A percentile compares a stretch with the other conserved stretches of the same genome.
Evolutionary conservation across 2,329 filamentous ascomycete species (phyloP).

Genomic region (Aspergillus sp.): DNA sequence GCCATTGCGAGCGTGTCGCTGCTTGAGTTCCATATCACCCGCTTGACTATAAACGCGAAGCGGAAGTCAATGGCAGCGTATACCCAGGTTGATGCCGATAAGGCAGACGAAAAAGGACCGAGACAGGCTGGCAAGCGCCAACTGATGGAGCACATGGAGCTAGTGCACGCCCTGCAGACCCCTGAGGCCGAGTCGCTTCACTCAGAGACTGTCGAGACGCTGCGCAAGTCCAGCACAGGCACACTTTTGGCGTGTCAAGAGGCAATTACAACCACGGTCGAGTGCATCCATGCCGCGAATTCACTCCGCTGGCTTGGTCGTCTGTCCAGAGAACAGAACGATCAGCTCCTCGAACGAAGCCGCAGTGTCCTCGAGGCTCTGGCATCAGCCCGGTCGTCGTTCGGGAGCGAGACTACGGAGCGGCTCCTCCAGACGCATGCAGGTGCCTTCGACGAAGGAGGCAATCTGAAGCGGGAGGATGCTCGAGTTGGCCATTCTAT

Average conservation of each 20-base stretch:
- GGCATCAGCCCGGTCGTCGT: constrained; percentile 14
- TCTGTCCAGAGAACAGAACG: constrained; percentile 11
- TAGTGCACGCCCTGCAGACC: constrained; percentile 31
- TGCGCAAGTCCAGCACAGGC: constrained; percentile 19
- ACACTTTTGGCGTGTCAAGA: constrained; percentile 21
- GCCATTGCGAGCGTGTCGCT: constrained; percentile 28
- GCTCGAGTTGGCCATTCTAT: constrained; percentile 10
- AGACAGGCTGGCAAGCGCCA: constrained; percentile 22
- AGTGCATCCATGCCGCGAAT: constrained; percentile 23
- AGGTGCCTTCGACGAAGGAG: constrained; percentile 36
- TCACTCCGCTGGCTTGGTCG: constrained; percentile 19
- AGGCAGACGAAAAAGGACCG: constrained; percentile 10
- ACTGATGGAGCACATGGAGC: constrained; percentile 20
- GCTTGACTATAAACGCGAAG: constrained; percentile 13
- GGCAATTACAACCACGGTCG: constrained; percentile 11
- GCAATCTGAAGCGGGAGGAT: constrained; percentile 20
- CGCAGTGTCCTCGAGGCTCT: constrained; percentile 17
- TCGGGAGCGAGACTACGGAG: constrained; percentile 29
- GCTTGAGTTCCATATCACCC: constrained; percentile 37
- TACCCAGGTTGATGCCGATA: constrained; percentile 2
- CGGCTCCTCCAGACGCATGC: constrained; percentile 32
- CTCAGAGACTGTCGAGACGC: constrained; percentile 21
- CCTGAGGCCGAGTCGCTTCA: constrained; percentile 28
- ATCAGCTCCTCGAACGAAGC: constrained; percentile 13
- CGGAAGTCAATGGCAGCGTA: constrained; percentile 8